Evolutionary conservation across 257 asterid genomes (phyloP).

Genomic region (Prunella vulgaris): DNA sequence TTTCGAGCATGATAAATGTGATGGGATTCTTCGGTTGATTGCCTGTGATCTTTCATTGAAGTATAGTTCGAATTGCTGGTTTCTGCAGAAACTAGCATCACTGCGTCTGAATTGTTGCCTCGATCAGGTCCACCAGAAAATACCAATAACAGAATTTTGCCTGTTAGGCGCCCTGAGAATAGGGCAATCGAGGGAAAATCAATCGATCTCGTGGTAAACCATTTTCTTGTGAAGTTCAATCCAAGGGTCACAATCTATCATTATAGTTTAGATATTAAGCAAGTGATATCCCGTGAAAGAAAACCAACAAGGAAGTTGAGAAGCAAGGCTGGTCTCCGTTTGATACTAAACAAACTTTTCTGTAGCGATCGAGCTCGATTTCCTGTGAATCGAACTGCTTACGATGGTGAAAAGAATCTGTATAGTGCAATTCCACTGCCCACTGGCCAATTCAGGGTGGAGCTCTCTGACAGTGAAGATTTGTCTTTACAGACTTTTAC

Average conservation of each 20-base stretch:
- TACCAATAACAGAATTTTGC: constrained; percentile 21
- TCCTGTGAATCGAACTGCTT: constrained; percentile 49
- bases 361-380: constrained; percentile 39
- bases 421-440: constrained; percentile 55
- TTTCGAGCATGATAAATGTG: background rate
- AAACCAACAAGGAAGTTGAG: constrained; percentile 28
- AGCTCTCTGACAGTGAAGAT: constrained; percentile 40
- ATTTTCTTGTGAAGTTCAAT: constrained; percentile 52
- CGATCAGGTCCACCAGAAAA: background rate
- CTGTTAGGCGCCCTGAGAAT: constrained; percentile 35
- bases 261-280: constrained; percentile 49
- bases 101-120: constrained; percentile 10
- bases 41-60: background rate
- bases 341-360: constrained; percentile 42
- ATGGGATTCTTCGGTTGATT: background rate
- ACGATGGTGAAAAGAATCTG: constrained; percentile 71
- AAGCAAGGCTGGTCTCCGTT: constrained; percentile 31
- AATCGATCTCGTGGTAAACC: constrained; percentile 46
- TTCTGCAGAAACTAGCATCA: constrained; percentile 18
- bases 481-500: constrained; percentile 21
- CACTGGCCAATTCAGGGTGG: constrained; percentile 48
- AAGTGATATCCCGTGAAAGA: constrained; percentile 29
- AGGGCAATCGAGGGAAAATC: constrained; percentile 19
- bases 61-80: background rate
- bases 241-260: constrained; percentile 46